Evolutionary conservation across 2,329 filamentous ascomycete genomes (phyloP).

Genomic region (Xylariaceae sp.): DNA sequence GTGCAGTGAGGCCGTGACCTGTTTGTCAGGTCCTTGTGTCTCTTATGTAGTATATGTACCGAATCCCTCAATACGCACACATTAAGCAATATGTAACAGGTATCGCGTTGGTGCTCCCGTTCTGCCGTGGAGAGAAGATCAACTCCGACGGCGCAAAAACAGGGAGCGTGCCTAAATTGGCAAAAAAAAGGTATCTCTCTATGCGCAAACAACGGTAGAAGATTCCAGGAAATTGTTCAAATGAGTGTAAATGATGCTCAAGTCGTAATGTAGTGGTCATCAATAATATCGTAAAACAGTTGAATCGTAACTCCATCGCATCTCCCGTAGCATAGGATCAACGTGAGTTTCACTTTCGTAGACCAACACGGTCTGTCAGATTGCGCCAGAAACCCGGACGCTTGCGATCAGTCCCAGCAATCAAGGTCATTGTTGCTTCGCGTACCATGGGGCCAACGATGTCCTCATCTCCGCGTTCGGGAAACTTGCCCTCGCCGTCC

Average conservation of each 20-base stretch:
- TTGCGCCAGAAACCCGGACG: slow-evolving; percentile 43
- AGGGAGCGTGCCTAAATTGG: slow-evolving; percentile 11
- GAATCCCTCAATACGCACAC: slow-evolving; percentile 24
- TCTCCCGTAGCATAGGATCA: slow-evolving; percentile 10
- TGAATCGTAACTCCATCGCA: slow-evolving; percentile 13
- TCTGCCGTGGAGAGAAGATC: neutral
- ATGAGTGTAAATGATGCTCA: slow-evolving; percentile 34
- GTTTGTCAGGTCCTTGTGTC: slow-evolving; percentile 25
- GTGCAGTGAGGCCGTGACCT: slow-evolving; percentile 24
- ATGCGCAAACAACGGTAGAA: slow-evolving; percentile 34
- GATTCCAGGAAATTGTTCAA: slow-evolving; percentile 25
- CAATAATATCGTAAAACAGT: slow-evolving; percentile 22
- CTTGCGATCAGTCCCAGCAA: slow-evolving; percentile 37
- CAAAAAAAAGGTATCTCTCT: slow-evolving; percentile 42
- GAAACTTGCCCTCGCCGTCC: slow-evolving; percentile 83
- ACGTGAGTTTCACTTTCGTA: slow-evolving; percentile 34
- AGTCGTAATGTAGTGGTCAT: slow-evolving; percentile 36
- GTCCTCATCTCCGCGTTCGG: slow-evolving; percentile 85
- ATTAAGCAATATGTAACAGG: slow-evolving; percentile 14
- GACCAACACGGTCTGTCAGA: slow-evolving; percentile 42
- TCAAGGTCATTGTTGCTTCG: slow-evolving; percentile 56
- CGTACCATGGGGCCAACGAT: slow-evolving; percentile 91
- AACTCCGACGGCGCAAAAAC: neutral
- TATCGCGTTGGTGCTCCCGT: neutral
- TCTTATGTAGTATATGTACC: slow-evolving; percentile 28